Percentiles rank a stretch among this genome's conserved stretches.
These are phyloP conservation scores for Coniochaeta prunicola DNA, from an alignment of 2,329 filamentous ascomycete species.

Conservation along the genomic window DNA sequence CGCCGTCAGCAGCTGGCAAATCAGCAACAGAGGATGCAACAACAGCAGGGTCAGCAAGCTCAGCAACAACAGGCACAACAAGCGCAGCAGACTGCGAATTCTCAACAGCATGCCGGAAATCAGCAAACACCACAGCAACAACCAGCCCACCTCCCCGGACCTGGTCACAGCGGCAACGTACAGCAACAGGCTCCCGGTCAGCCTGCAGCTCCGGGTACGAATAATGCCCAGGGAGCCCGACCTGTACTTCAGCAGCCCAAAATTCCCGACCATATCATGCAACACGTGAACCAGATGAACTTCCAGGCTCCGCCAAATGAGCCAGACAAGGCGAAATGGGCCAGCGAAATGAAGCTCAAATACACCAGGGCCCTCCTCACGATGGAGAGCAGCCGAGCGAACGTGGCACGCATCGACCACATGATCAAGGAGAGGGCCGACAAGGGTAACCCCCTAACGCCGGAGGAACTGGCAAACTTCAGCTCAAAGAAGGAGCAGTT, in stretches of 20 bases:
- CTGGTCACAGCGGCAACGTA: conserved; percentile 1
- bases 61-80: conserved; percentile 5
- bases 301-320: conserved; percentile 37
- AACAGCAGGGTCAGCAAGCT: conserved; percentile 15
- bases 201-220: not conserved
- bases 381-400: conserved; percentile 39
- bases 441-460: conserved; percentile 33
- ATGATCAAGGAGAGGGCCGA: conserved; percentile 32
- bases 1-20: conserved; percentile 24
- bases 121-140: not conserved
- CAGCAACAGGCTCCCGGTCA: not conserved
- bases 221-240: not conserved
- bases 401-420: conserved; percentile 34
- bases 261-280: conserved; percentile 23
- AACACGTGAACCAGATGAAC: conserved; percentile 39
- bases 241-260: not conserved
- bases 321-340: conserved; percentile 38
- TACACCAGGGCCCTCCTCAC: conserved; percentile 40
- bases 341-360: conserved; percentile 36
- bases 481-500: conserved; percentile 35
- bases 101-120: not conserved
- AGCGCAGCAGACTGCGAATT: not conserved
- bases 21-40: conserved; percentile 15
- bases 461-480: conserved; percentile 39
- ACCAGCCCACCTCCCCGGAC: not conserved